Evolutionary conservation across 192 early-diverging fungal genomes (phyloP), one percentile per base, ranked within the genome.

Genomic region (Phycomyces blakesleeanus): DNA sequence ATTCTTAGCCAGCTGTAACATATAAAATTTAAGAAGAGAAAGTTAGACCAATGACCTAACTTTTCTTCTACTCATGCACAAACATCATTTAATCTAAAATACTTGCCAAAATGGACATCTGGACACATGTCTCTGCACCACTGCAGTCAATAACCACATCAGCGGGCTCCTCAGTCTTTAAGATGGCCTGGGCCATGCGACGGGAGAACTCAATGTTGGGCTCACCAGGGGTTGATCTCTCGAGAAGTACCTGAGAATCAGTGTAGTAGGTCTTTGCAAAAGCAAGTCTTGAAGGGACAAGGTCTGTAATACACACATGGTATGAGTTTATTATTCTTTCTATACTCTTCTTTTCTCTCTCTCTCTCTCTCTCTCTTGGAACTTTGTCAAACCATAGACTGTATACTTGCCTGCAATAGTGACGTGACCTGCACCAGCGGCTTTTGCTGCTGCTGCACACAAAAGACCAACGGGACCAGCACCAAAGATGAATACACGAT

Each of bases 391-490:
- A 50, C 42, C 26, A 16, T 20, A 20, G 40, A 24, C 52, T 22
- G 4, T 26, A 54, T 53, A 53, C 10, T 62, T 66, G 71, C 71
- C 74, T 21, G 74, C 63, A 44, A 78, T 72, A 5, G 62, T 72
- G 24, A 78, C 62, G 39, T 71, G 65, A 26, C 58, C 42, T n/a
- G 76, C 73, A 27, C 76, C 76, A 37, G 64, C 50, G 47, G 76
- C 76, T 49, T 78, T 78, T 10, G 78, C 78, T 22, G 66, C 65
- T n/a, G 78, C 76, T 50, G 61, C 67, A 6, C 41, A 49, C 49
- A 79, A 55, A 21, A 77, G 61, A 20, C 78, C 78, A 39, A 80
- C 66, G 15, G 78, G 68, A 24, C 78, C 78, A 53, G 78, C 78
- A 49, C 78, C 78, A 60, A 80, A 75, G 49, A 80, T 63, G 12